Evolutionary conservation across 2,329 filamentous ascomycete genomes (phyloP).

Genomic region (Diaporthe aspalathi): DNA sequence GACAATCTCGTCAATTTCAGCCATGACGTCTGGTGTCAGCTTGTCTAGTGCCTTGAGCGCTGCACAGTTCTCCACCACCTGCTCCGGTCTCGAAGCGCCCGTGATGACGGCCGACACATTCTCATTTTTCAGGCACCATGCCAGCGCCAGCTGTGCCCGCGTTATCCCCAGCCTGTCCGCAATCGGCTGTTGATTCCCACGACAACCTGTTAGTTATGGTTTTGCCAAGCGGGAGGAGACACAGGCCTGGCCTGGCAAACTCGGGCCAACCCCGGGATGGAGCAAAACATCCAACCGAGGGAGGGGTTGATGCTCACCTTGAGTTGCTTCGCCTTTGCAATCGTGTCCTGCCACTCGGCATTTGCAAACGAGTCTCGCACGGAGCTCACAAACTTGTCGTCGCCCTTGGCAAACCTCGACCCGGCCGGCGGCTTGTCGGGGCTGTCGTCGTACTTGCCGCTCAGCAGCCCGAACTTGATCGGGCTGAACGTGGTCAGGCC

Average conservation of each 20-base stretch:
- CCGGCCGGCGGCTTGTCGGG: constrained; percentile 70
- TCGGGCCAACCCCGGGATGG: background rate
- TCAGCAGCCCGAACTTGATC: constrained; percentile 67
- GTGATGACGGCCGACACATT: constrained; percentile 73
- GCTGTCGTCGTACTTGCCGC: constrained; percentile 74
- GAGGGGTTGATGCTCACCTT: constrained; percentile 40
- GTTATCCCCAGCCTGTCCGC: constrained; percentile 73
- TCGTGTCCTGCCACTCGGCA: constrained; percentile 62
- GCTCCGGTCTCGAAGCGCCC: constrained; percentile 67
- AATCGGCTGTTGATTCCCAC: constrained; percentile 63
- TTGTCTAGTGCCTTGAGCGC: constrained; percentile 65
- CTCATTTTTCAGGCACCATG: constrained; percentile 73
- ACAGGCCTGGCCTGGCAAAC: background rate
- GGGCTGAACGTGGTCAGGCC: constrained; percentile 71
- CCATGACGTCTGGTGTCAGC: constrained; percentile 68
- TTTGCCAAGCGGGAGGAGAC: background rate
- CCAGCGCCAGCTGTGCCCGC: constrained; percentile 66
- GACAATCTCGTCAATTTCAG: constrained; percentile 63
- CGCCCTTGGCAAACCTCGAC: constrained; percentile 69
- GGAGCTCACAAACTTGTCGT: constrained; percentile 67
- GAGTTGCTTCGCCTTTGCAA: constrained; percentile 68
- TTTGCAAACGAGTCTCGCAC: constrained; percentile 65
- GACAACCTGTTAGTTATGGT: constrained; percentile 45
- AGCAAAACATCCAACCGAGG: background rate
- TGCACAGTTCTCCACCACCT: constrained; percentile 70